Percentiles rank a stretch among this genome's conserved stretches.
Conservation (phyloP, 2,329 filamentous ascomycete genomes). For the Calonectria henricotiae region DNA sequence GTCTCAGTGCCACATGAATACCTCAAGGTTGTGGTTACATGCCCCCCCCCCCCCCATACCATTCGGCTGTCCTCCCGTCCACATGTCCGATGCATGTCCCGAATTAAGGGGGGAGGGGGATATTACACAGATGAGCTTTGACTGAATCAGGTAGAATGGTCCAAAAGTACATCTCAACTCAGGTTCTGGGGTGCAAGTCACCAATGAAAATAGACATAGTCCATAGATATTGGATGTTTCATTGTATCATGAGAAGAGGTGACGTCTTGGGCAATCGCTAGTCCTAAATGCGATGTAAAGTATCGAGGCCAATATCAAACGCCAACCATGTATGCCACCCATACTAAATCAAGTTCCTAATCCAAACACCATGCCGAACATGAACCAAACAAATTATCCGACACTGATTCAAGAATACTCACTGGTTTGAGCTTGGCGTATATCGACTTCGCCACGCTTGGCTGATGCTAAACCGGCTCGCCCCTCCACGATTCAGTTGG, state of each 20-base stretch:
- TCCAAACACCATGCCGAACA: conserved; percentile 48
- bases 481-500: conserved; percentile 59
- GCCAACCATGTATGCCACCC: conserved; percentile 47
- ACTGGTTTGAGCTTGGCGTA: conserved; percentile 59
- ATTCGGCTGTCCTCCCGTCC: not conserved
- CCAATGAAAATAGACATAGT: not conserved
- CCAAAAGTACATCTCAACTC: not conserved
- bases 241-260: conserved; percentile 43
- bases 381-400: conserved; percentile 33
- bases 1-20: not conserved
- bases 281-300: conserved; percentile 34
- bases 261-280: conserved; percentile 41
- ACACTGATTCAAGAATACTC: conserved; percentile 35
- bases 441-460: conserved; percentile 78
- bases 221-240: not conserved
- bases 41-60: not conserved
- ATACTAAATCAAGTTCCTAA: conserved; percentile 24
- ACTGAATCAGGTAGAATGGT: not conserved
- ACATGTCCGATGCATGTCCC: not conserved
- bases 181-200: not conserved
- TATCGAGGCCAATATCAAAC: conserved; percentile 42
- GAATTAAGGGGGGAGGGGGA: not conserved
- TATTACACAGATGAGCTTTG: not conserved
- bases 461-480: conserved; percentile 77
- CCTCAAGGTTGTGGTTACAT: not conserved